Conservation (phyloP, 2,329 filamentous ascomycete genomes). For the Cladosporium sp. region DNA sequence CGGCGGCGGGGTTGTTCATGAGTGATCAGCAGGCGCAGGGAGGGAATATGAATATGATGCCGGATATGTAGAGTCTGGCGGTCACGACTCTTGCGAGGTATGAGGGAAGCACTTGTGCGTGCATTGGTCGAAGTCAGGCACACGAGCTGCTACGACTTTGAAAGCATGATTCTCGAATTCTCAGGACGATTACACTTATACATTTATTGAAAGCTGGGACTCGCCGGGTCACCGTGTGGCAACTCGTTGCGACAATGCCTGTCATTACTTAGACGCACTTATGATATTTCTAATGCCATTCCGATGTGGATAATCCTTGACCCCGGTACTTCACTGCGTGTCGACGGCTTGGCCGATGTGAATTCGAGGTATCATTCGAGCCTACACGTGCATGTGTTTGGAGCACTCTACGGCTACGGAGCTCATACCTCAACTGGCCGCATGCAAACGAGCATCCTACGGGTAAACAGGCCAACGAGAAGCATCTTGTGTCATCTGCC, state of each 20-base stretch:
- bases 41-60: neutral
- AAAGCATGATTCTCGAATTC: neutral
- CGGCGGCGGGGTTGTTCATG: slow-evolving; percentile 7
- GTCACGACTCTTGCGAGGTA: neutral
- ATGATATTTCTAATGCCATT: neutral
- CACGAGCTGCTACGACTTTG: neutral
- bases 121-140: neutral
- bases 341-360: no score
- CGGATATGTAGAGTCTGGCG: neutral
- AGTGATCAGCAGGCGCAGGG: slow-evolving; percentile 4
- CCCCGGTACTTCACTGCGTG: neutral
- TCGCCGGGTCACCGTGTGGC: neutral
- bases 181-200: neutral
- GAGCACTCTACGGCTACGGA: neutral
- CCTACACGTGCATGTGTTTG: neutral
- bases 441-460: neutral
- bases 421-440: neutral
- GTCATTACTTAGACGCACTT: neutral
- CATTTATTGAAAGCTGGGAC: neutral
- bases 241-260: neutral
- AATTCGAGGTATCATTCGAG: neutral
- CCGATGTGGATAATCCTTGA: neutral
- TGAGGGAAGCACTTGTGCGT: neutral
- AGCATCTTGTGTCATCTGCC: neutral
- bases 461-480: neutral